Evolutionary conservation across 192 early-diverging fungal species (phyloP), one percentile per base, ranked within the genome.

Genomic region (Podila minutissima): DNA sequence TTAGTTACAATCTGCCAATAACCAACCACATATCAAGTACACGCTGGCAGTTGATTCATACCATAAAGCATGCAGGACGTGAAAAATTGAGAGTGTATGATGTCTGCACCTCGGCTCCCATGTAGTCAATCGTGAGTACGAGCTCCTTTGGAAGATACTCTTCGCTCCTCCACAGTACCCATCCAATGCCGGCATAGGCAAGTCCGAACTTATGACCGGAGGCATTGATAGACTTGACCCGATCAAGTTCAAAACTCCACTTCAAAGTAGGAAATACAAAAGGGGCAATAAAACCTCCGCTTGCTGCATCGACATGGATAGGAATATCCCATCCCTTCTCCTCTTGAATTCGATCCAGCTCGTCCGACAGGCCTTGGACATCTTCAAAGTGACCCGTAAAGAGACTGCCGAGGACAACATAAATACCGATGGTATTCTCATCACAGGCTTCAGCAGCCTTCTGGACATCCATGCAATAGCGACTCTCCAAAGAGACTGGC

Each of bases 171-270:
- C 95, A 96, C 28, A 96, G 59, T 46, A 89, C 86, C 95, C 95
- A 96, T 41, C 95, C 95, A 59, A 96, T 84, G 55, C 95, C 95
- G 6, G 93, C 88, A 72, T 94, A 94, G 12, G 89, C 87, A 38
- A 96, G 86, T n/a, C 95, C 95, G 84, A 88, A 96, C 78, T 96
- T 96, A 90, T 95, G 94, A 55, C 95, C 94, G 53, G 91, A 93
- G 24, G 89, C 89, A 75, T 95, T 95, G 83, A 96, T 96, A 22
- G 91, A 93, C 9, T 86, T 88, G 15, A 96, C 95, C 17, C 87
- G 91, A 4, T 76, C 73, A 17, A 95, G 83, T 78, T 83, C 71
- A 59, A 77, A 71, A 51, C 88, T 85, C 95, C 95, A 96, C 61
- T 85, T 83, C 38, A 95, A 84, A 12, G 92, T 86, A 24, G 94